Percentiles rank a stretch among this genome's conserved stretches.
phyloP scores from a whole-genome alignment of 768 basidiomycete genomes.

The Daedaleopsis sinensis region DNA sequence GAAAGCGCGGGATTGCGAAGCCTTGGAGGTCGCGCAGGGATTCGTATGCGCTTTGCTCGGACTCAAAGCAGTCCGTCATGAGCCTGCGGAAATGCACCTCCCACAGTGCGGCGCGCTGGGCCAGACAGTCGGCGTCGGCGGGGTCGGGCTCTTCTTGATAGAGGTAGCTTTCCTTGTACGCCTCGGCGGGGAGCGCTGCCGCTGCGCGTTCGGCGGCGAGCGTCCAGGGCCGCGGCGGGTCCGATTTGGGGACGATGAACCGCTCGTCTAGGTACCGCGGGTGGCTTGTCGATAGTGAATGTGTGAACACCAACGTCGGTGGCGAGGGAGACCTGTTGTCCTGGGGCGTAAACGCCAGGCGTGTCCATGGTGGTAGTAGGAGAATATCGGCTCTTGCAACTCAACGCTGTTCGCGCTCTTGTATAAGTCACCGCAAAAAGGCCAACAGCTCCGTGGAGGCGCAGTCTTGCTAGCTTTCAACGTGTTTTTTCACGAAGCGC shows the following conservation, averaged over 20 bases:
- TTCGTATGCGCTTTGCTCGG: not conserved
- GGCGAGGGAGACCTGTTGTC: not conserved
- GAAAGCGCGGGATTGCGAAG: not conserved
- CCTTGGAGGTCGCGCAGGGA: not conserved
- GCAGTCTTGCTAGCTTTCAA: too few species aligned
- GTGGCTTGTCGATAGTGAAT: not conserved
- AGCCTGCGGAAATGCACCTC: not conserved
- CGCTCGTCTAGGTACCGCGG: not conserved
- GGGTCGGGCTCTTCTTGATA: not conserved
- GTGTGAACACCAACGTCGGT: not conserved
- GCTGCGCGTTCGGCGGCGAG: not conserved
- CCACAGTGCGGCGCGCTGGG: not conserved
- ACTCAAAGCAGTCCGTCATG: not conserved
- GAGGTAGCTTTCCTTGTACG: not conserved
- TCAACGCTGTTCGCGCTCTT: too few species aligned
- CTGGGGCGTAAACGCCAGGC: not conserved
- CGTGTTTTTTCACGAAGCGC: too few species aligned
- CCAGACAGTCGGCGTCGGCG: not conserved
- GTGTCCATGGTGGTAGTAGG: not conserved
- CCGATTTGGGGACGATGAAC: not conserved
- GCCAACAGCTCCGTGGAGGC: too few species aligned
- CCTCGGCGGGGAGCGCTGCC: not conserved
- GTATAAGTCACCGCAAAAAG: too few species aligned
- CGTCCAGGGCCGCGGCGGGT: not conserved
- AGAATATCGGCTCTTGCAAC: too few species aligned